phyloP scores from a whole-genome alignment of 139 green algal species.

The Tetradesmus obliquus region DNA sequence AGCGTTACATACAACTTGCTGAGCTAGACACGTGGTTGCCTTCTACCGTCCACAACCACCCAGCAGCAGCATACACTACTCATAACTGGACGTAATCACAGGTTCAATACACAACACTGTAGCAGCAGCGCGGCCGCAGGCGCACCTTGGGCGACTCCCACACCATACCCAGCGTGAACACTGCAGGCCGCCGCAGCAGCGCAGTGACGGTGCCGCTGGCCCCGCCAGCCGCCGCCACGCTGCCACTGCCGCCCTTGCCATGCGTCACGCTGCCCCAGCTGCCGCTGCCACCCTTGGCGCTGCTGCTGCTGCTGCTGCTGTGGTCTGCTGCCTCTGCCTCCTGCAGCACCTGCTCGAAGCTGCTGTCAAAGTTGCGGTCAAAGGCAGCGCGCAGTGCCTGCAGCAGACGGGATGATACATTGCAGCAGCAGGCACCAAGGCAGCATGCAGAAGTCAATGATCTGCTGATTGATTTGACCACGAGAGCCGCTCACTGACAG shows the following conservation, averaged over 20 bases:
- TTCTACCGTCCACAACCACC: too few species aligned
- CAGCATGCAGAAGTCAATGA: too few species aligned
- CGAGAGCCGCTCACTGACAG: too few species aligned
- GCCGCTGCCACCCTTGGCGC: conserved; percentile 20
- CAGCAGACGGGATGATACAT: not conserved
- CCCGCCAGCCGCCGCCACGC: not conserved
- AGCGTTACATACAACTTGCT: too few species aligned
- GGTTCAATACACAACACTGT: not conserved
- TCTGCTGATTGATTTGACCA: too few species aligned
- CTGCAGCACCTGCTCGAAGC: conserved; percentile 72
- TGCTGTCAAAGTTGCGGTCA: conserved; percentile 42
- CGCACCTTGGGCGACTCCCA: conserved; percentile 80
- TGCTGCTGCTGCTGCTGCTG: conserved; percentile 11
- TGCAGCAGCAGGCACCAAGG: not conserved
- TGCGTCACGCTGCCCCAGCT: not conserved
- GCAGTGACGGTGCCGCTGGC: conserved; percentile 16
- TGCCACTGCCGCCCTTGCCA: conserved; percentile 2
- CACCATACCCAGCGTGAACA: conserved; percentile 81
- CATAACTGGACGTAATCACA: not conserved
- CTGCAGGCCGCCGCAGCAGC: conserved; percentile 66
- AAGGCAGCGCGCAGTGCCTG: conserved; percentile 62
- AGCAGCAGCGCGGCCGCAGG: not conserved
- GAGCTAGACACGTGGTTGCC: too few species aligned
- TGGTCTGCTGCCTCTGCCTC: conserved; percentile 45
- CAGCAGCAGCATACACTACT: not conserved